phyloP scores from a whole-genome alignment of 225 moss, liverwort and hornwort species.

The Climacium dendroides region DNA sequence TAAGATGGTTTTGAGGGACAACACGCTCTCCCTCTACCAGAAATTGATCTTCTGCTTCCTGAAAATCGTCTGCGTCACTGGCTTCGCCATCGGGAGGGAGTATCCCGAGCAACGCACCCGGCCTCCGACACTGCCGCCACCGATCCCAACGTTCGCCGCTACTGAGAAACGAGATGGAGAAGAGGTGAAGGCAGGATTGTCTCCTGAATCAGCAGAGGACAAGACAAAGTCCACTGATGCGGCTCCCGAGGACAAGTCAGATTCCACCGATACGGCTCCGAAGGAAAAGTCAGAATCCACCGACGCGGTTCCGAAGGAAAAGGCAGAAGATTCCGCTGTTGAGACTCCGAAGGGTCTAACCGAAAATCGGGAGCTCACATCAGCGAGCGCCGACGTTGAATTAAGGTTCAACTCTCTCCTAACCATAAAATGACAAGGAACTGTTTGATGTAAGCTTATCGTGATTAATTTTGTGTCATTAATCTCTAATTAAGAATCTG shows the following conservation, averaged over 20 bases:
- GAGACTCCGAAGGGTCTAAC: neutral
- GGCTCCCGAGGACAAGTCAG: neutral
- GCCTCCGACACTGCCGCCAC: slow-evolving; percentile 27
- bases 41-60: slow-evolving; percentile 34
- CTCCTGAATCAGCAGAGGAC: neutral
- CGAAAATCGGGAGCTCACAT: slow-evolving; percentile 16
- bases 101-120: slow-evolving; percentile 28
- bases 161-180: neutral
- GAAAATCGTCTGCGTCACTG: slow-evolving; percentile 40
- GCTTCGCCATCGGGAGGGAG: slow-evolving; percentile 37
- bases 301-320: neutral
- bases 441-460: neutral
- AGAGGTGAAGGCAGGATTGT: neutral
- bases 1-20: slow-evolving; percentile 35
- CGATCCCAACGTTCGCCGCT: slow-evolving; percentile 13
- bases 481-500: neutral
- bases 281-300: neutral
- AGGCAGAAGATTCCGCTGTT: neutral
- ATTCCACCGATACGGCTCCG: neutral
- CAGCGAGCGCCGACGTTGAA: slow-evolving; percentile 20
- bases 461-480: neutral
- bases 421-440: neutral
- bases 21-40: slow-evolving; percentile 19
- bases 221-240: neutral
- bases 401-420: slow-evolving; percentile 27